A percentile compares a stretch with the other conserved stretches of the same genome.
Evolutionary conservation across 1,284 basidiomycete species (phyloP).

Genomic region (Meripilus lineatus): DNA sequence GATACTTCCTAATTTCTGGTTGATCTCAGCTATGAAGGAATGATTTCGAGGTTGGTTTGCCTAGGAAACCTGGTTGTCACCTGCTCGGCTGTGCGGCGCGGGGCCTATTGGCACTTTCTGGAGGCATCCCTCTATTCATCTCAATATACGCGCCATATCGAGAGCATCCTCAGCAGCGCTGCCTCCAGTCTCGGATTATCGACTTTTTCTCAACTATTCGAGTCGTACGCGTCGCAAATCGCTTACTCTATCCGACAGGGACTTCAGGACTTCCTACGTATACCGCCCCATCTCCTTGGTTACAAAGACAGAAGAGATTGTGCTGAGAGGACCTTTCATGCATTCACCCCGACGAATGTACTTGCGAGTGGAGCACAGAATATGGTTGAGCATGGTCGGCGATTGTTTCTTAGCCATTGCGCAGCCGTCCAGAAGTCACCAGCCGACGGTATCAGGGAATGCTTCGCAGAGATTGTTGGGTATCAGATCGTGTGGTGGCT

Average conservation of each 20-base stretch:
- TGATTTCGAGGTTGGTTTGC: conserved; percentile 76
- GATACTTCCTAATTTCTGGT: conserved; percentile 9
- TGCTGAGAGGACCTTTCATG: conserved; percentile 54
- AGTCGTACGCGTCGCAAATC: conserved; percentile 76
- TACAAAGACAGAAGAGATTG: conserved; percentile 58
- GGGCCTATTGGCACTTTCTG: conserved; percentile 84
- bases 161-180: conserved; percentile 59
- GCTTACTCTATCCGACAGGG: conserved; percentile 57
- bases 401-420: conserved; percentile 61
- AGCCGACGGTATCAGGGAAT: conserved; percentile 53
- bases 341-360: conserved; percentile 60
- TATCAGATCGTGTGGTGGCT: conserved; percentile 50
- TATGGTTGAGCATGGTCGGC: conserved; percentile 34
- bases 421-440: conserved; percentile 47
- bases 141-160: conserved; percentile 56
- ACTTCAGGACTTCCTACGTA: conserved; percentile 51
- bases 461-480: conserved; percentile 71
- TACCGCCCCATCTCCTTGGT: conserved; percentile 72
- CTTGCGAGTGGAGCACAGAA: conserved; percentile 32
- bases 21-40: conserved; percentile 61
- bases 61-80: conserved; percentile 84
- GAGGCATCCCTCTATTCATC: conserved; percentile 54
- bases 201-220: conserved; percentile 65
- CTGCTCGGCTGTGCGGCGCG: conserved; percentile 77
- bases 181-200: conserved; percentile 67